Evolutionary conservation across 208 protist species (phyloP).

Genomic region (Blechomonas ayalai): DNA sequence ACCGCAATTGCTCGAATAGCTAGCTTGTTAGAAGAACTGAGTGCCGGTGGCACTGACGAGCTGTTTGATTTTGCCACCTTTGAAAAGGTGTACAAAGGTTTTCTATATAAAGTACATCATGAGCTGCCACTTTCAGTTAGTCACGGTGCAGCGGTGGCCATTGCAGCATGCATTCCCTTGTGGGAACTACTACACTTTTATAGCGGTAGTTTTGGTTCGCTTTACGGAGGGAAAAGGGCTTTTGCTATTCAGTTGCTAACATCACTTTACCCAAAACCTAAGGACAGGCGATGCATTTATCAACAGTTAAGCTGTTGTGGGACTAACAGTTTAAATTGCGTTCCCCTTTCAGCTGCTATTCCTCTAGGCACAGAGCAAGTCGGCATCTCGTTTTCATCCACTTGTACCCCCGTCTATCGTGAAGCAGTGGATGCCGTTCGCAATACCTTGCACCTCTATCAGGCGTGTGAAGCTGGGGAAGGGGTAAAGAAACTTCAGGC

Average conservation of each 20-base stretch:
- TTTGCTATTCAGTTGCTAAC: constrained; percentile 44
- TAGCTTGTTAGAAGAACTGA: too few relatives aligned
- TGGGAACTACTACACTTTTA: constrained; percentile 74
- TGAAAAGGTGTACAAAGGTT: constrained; percentile 1
- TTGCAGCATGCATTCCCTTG: constrained; percentile 66
- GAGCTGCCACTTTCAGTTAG: constrained; percentile 24
- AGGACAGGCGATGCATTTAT: constrained; percentile 64
- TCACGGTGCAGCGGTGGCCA: constrained; percentile 54
- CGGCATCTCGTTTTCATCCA: neutral
- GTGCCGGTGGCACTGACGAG: too few relatives aligned
- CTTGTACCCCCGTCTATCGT: constrained; percentile 2
- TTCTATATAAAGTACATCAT: constrained; percentile 15
- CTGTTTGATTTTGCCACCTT: neutral
- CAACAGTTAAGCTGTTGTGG: constrained; percentile 39
- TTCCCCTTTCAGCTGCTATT: constrained; percentile 13
- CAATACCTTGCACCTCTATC: constrained; percentile 12
- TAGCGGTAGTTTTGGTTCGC: constrained; percentile 17
- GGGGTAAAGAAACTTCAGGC: neutral
- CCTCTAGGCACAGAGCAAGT: constrained; percentile 15
- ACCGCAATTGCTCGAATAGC: too few relatives aligned
- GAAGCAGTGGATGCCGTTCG: constrained; percentile 11
- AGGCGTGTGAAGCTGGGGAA: neutral
- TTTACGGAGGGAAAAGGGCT: constrained; percentile 13
- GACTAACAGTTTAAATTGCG: constrained; percentile 7
- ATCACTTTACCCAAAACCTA: constrained; percentile 65